These are phyloP conservation scores for Falciphora oryzae DNA, from an alignment of 2,329 filamentous ascomycete species.

Conservation along the genomic window DNA sequence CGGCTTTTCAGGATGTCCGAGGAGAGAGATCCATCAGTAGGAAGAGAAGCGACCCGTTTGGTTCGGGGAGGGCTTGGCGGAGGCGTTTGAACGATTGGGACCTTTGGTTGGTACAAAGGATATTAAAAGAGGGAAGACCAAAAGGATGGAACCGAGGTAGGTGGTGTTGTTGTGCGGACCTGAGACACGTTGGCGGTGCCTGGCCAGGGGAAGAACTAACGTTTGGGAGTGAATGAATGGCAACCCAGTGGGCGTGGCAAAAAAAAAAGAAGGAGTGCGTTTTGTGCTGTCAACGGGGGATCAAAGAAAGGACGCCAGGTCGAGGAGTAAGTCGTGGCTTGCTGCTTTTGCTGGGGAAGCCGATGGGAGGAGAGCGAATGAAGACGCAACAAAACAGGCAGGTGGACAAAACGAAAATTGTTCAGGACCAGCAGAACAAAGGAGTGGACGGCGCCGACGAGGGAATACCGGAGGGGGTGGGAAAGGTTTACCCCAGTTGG, in stretches of 20 bases:
- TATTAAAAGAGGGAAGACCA: background rate
- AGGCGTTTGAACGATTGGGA: background rate
- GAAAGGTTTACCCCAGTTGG: background rate
- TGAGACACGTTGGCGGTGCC: background rate
- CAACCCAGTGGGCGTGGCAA: background rate
- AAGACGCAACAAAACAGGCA: background rate
- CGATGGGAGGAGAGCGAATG: background rate
- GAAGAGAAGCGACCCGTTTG: background rate
- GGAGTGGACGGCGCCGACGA: background rate
- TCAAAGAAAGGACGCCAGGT: background rate
- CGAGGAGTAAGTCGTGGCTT: background rate
- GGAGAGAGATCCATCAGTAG: background rate
- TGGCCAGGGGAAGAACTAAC: background rate
- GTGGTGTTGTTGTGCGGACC: background rate
- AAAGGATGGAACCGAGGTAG: background rate
- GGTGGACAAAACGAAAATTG: background rate
- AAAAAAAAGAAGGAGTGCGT: background rate
- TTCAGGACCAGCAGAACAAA: background rate
- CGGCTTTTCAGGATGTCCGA: background rate
- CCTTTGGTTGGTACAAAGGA: background rate
- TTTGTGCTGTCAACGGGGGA: background rate
- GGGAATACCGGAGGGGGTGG: background rate
- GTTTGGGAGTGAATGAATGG: background rate
- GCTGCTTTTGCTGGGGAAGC: too few relatives aligned
- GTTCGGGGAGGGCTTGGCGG: background rate